Evolutionary conservation across 75 land plant genomes (phyloP).

Genomic region (Chamaecyparis obtusa): DNA sequence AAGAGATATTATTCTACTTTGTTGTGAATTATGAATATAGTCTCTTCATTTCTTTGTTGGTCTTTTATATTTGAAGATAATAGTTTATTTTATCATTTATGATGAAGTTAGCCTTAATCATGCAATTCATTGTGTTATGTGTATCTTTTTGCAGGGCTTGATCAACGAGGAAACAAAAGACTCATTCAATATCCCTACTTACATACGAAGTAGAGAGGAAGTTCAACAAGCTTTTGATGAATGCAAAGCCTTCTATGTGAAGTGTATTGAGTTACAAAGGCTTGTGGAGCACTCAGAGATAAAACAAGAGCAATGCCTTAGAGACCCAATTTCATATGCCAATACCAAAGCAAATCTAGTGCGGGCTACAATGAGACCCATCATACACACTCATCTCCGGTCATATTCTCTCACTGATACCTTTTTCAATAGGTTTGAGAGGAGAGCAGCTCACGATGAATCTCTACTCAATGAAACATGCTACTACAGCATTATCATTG

Average conservation of each 20-base stretch:
- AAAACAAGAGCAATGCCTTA: slow-evolving; percentile 29
- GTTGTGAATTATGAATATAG: no score
- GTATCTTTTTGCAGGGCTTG: slow-evolving; percentile 23
- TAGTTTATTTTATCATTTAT: no score
- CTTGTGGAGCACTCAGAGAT: slow-evolving; percentile 25
- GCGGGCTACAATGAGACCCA: slow-evolving; percentile 26
- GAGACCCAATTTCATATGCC: slow-evolving; percentile 37
- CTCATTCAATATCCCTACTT: slow-evolving; percentile 42
- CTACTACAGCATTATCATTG: slow-evolving; percentile 37
- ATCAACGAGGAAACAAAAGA: slow-evolving; percentile 38
- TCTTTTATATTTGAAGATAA: no score
- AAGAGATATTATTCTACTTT: no score
- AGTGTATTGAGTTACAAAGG: slow-evolving; percentile 25
- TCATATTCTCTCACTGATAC: slow-evolving; percentile 18
- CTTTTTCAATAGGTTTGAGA: slow-evolving; percentile 36
- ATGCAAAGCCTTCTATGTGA: slow-evolving; percentile 29
- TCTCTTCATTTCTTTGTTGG: no score
- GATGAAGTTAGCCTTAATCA: no score
- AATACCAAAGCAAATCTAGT: slow-evolving; percentile 31
- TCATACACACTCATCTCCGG: slow-evolving; percentile 35
- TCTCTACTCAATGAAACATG: slow-evolving; percentile 22
- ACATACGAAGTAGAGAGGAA: slow-evolving; percentile 43
- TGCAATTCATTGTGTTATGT: no score
- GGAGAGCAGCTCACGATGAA: slow-evolving; percentile 16
- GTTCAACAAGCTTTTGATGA: slow-evolving; percentile 28